Evolutionary conservation across 1,284 basidiomycete species (phyloP), one percentile per base, ranked within the genome.

Genomic region (Sanghuangporus sanghuang): DNA sequence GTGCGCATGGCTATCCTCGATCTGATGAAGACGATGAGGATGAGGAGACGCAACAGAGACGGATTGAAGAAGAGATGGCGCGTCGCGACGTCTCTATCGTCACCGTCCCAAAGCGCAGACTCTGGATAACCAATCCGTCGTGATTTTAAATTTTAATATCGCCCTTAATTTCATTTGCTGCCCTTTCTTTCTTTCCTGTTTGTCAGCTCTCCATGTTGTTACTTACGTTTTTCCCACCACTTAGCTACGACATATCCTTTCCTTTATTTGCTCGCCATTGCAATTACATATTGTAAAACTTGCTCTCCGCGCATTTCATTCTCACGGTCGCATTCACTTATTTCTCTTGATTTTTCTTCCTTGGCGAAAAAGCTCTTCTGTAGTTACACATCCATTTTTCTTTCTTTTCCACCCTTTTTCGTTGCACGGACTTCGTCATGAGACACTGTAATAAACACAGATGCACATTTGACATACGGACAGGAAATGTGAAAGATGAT

Each of bases 41-140:
- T 68, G 89, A 91, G 67, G 84, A 87, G 62, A 81, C 84, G 23
- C 78, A 85, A 63, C 89, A 91, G 71, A 79, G 83, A 64, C 78
- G 84, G 68, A 90, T 92, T 49, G 90, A 92, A 72, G 85, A 88
- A 63, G 90, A 92, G 73, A 89, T 92, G 81, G 84, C 79, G 46
- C 79, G 89, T 69, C 81, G 89, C 61, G 88, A 92, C 67, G 88
- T 92, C 36, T 89, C 87, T 27, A 90, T 92, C 70, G 83, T 92
- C 66, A 92, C 90, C 14, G 85, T 91, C 42, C 90, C 90, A 35
- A 86, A 83, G 71, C 86, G 89, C 67, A 85, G 82, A 69, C 75
- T 92, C 62, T 85, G 84, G 79, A 81, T 92, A 57, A 80, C 83
- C 60, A 92, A 92, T 71, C 88, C 88, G 4, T 62, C 64, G 21